phyloP scores from a whole-genome alignment of 192 early-diverging fungal genomes.

The Coemansia sp. region DNA sequence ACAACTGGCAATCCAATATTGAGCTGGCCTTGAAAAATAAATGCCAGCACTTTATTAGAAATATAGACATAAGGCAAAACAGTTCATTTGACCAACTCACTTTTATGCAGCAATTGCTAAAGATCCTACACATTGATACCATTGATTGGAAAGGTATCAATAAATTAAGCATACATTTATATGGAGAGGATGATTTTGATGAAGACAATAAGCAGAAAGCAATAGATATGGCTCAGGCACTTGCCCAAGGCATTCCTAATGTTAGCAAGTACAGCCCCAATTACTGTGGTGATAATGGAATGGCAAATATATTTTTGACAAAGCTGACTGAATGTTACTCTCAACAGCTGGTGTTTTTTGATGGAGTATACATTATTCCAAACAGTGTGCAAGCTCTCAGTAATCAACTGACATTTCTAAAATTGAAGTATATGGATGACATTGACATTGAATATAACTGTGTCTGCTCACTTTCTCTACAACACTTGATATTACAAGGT shows the following conservation, averaged over 20 bases:
- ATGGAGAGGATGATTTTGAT: not conserved
- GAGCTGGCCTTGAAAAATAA: not conserved
- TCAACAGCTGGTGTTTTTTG: not conserved
- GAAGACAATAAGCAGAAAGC: not conserved
- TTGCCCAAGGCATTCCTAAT: not conserved
- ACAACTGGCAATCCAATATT: not conserved
- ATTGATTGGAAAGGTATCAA: not conserved
- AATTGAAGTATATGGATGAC: not conserved
- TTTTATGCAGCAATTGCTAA: not conserved
- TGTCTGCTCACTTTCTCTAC: not conserved
- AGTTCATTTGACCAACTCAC: not conserved
- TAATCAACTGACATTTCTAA: not conserved
- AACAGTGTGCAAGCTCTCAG: not conserved
- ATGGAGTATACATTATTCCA: not conserved
- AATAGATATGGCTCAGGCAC: not conserved
- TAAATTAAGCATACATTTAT: not conserved
- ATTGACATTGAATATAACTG: not conserved
- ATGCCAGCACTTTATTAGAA: not conserved
- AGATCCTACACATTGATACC: not conserved
- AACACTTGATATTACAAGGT: not conserved
- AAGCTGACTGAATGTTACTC: not conserved
- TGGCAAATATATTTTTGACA: not conserved
- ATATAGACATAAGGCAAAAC: not conserved
- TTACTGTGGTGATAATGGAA: not conserved
- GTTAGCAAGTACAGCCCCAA: not conserved